These are phyloP conservation scores for Acarospora socialis DNA, from an alignment of 2,329 filamentous ascomycete species.

Conservation along the genomic window DNA sequence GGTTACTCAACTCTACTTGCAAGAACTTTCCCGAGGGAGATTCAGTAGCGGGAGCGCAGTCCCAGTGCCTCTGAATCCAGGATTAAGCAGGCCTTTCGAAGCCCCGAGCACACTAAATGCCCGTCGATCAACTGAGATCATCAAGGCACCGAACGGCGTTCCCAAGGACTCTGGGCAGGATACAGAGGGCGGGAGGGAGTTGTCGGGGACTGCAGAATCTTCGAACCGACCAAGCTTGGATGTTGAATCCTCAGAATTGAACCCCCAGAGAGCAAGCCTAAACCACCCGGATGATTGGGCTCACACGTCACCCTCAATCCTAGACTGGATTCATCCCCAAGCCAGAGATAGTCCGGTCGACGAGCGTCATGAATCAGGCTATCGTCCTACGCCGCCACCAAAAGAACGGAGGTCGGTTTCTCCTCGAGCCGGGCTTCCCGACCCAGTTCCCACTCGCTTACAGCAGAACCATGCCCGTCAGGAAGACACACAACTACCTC, in stretches of 20 bases:
- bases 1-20: constrained; percentile 40
- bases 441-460: too few species aligned
- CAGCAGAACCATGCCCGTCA: too few species aligned
- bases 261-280: constrained; percentile 28
- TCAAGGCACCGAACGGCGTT: too few species aligned
- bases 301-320: constrained; percentile 34
- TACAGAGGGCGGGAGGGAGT: constrained; percentile 9
- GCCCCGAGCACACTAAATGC: too few species aligned
- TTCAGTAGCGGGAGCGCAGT: too few species aligned
- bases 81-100: too few species aligned
- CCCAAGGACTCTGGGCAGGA: too few species aligned
- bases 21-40: constrained; percentile 26
- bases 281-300: constrained; percentile 33
- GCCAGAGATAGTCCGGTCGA: constrained; percentile 23
- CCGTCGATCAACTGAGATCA: too few species aligned
- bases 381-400: constrained; percentile 28
- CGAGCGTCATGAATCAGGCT: too few species aligned
- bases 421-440: too few species aligned
- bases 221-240: constrained; percentile 11
- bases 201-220: constrained; percentile 9
- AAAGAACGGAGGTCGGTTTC: constrained; percentile 25
- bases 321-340: constrained; percentile 34
- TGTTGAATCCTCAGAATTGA: constrained; percentile 15
- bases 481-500: too few species aligned
- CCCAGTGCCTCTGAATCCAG: too few species aligned